Percentiles rank a stretch among this genome's conserved stretches.
These are phyloP conservation scores for Tripterygium wilfordii DNA, from an alignment of 177 flowering plant genomes.

Conservation along the genomic window DNA sequence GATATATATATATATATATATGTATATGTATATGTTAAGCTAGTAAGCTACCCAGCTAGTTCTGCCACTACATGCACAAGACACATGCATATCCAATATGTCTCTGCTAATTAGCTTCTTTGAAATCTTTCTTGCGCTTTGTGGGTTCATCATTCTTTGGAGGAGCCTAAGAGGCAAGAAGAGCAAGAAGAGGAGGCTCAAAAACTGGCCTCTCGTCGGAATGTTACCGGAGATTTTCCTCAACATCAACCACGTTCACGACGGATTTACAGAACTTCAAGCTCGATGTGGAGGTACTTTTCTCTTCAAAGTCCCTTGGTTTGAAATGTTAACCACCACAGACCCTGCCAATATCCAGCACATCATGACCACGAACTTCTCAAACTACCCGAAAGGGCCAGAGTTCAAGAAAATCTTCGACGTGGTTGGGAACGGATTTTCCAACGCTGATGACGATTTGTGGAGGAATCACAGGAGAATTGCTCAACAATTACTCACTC, in stretches of 20 bases:
- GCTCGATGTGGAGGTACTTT: too few relatives aligned
- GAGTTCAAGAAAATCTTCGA: slow-evolving; percentile 27
- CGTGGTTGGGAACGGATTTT: too few relatives aligned
- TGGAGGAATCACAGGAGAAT: slow-evolving; percentile 30
- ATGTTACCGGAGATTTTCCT: too few relatives aligned
- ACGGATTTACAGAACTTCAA: too few relatives aligned
- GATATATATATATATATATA: too few relatives aligned
- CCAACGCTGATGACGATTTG: slow-evolving; percentile 22
- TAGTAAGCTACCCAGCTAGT: too few relatives aligned
- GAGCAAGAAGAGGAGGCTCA: background rate
- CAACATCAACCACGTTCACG: too few relatives aligned
- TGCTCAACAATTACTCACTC: slow-evolving; percentile 10
- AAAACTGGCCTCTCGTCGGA: background rate
- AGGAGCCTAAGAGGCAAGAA: background rate
- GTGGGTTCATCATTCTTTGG: background rate
- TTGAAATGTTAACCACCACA: slow-evolving; percentile 19
- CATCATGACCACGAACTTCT: slow-evolving; percentile 28
- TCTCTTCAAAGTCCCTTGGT: slow-evolving; percentile 29
- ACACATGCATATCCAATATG: background rate
- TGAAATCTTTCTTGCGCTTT: background rate
- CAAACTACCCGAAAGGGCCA: too few relatives aligned
- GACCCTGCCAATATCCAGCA: slow-evolving; percentile 32
- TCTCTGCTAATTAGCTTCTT: background rate
- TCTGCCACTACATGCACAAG: too few relatives aligned
- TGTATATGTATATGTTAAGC: too few relatives aligned